Evolutionary conservation across 371 early-diverging fungal genomes (phyloP).

Genomic region (Sporodiniella umbellata): DNA sequence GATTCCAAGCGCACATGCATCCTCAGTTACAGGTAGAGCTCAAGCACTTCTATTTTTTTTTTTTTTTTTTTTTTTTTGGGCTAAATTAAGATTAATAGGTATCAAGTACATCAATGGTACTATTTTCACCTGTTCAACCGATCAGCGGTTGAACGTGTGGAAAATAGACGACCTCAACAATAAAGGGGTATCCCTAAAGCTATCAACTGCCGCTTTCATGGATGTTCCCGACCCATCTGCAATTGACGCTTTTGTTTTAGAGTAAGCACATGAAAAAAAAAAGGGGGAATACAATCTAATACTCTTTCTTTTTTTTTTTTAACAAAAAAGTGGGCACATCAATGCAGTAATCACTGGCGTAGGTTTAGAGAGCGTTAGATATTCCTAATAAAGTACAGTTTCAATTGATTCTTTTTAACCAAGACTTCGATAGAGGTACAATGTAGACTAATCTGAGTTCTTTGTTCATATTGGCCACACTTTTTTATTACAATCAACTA

Average conservation of each 20-base stretch:
- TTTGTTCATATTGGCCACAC: too few relatives aligned
- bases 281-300: too few relatives aligned
- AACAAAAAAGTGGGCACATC: constrained; percentile 20
- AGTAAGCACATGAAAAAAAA: too few relatives aligned
- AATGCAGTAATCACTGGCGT: constrained; percentile 51
- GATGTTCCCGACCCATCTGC: constrained; percentile 65
- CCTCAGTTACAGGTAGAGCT: constrained; percentile 49
- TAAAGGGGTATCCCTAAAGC: constrained; percentile 18
- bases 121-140: constrained; percentile 50
- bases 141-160: constrained; percentile 59
- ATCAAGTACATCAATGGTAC: constrained; percentile 31
- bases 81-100: constrained; percentile 16
- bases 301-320: constrained; percentile 1
- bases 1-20: constrained; percentile 50
- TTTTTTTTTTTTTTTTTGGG: not conserved
- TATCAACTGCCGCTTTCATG: constrained; percentile 41
- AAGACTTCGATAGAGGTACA: too few relatives aligned
- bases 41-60: too few relatives aligned
- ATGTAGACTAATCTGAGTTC: too few relatives aligned
- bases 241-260: constrained; percentile 36
- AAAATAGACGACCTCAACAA: constrained; percentile 14
- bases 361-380: constrained; percentile 40
- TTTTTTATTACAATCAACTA: too few relatives aligned
- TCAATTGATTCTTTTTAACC: too few relatives aligned
- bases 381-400: constrained; percentile 65